A percentile compares a stretch with the other conserved stretches of the same genome.
Evolutionary conservation across 2,329 filamentous ascomycete genomes (phyloP).

Genomic region (Sporothrix pallida): DNA sequence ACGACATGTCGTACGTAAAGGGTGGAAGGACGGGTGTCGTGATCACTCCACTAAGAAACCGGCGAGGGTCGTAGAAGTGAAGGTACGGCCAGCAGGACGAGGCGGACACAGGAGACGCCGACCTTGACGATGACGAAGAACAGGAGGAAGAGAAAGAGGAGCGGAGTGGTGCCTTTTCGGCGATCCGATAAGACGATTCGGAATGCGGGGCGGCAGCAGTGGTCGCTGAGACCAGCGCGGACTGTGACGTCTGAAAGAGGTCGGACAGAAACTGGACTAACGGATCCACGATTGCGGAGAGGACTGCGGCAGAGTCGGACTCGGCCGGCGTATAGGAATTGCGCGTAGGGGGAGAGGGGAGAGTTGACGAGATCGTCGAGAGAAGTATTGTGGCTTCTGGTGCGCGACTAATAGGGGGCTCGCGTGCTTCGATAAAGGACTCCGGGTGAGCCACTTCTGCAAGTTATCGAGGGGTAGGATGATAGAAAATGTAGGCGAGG

Average conservation of each 20-base stretch:
- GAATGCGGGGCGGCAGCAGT: conserved; percentile 19
- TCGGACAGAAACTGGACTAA: conserved; percentile 50
- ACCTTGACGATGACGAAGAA: conserved; percentile 39
- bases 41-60: conserved; percentile 62
- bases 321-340: conserved; percentile 61
- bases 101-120: conserved; percentile 35
- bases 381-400: conserved; percentile 30
- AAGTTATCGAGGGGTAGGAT: background rate
- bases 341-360: conserved; percentile 37
- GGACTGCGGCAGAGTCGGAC: conserved; percentile 60
- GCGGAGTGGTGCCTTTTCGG: conserved; percentile 29
- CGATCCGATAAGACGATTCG: conserved; percentile 3
- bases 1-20: conserved; percentile 52
- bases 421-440: conserved; percentile 20
- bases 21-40: conserved; percentile 63
- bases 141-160: conserved; percentile 39
- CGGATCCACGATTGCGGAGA: conserved; percentile 63
- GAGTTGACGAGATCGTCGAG: conserved; percentile 28
- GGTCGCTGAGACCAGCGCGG: conserved; percentile 24
- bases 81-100: conserved; percentile 35
- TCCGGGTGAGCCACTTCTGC: background rate
- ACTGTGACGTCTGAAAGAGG: conserved; percentile 42
- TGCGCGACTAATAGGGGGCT: conserved; percentile 10
- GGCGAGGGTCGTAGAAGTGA: conserved; percentile 53
- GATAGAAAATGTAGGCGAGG: background rate